Evolutionary conservation across 2,329 filamentous ascomycete species (phyloP).

Genomic region (Cordyceps tenuipes): DNA sequence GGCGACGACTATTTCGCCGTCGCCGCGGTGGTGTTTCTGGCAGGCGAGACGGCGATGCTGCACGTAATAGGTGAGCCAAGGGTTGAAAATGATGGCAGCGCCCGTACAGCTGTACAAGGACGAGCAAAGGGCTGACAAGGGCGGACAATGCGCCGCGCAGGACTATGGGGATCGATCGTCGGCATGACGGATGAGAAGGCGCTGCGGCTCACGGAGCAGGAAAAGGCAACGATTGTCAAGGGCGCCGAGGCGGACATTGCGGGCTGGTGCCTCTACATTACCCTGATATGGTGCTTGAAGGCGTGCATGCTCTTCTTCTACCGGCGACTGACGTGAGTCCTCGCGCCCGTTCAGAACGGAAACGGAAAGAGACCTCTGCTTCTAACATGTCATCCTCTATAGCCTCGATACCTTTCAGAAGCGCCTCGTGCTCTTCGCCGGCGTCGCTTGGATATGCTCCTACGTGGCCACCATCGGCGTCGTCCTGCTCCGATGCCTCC

Average conservation of each 20-base stretch:
- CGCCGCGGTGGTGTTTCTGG: slow-evolving; percentile 29
- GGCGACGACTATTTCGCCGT: slow-evolving; percentile 36
- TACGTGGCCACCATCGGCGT: slow-evolving; percentile 18
- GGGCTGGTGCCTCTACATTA: slow-evolving; percentile 29
- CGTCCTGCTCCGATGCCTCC: slow-evolving; percentile 16
- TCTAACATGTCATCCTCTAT: background rate
- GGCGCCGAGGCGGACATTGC: slow-evolving; percentile 19
- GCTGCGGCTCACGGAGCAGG: slow-evolving; percentile 9
- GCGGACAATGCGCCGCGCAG: slow-evolving; percentile 14
- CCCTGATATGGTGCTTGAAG: slow-evolving; percentile 32
- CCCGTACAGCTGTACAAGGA: background rate
- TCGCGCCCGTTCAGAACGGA: background rate
- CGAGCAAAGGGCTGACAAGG: background rate
- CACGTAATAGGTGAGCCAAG: slow-evolving; percentile 24
- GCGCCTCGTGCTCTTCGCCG: slow-evolving; percentile 16
- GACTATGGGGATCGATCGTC: slow-evolving; percentile 18
- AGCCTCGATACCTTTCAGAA: slow-evolving; percentile 18
- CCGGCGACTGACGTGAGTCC: slow-evolving; percentile 28
- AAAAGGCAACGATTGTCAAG: slow-evolving; percentile 15
- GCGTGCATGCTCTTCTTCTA: slow-evolving; percentile 31
- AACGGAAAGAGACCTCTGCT: too few relatives aligned
- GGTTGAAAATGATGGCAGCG: too few relatives aligned
- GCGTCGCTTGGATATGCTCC: slow-evolving; percentile 11
- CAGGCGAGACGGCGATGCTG: slow-evolving; percentile 21
- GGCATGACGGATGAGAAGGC: slow-evolving; percentile 18